phyloP scores from a whole-genome alignment of 345 rosid genomes.

The Salix suchowensis region DNA sequence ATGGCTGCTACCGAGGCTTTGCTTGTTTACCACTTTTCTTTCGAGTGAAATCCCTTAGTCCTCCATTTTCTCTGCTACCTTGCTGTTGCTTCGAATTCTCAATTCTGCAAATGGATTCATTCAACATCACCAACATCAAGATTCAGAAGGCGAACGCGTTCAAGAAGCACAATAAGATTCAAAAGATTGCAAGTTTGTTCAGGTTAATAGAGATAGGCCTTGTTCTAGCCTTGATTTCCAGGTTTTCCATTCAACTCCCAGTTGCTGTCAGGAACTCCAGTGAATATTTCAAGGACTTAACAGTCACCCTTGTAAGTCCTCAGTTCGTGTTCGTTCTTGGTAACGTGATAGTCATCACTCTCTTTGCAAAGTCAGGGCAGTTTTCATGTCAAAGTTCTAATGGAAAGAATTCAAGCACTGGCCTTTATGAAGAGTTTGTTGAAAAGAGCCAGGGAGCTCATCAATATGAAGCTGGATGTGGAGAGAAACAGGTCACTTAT shows the following conservation, averaged over 20 bases:
- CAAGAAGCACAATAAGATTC: constrained; percentile 37
- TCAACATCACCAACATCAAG: constrained; percentile 43
- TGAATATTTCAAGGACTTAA: constrained; percentile 49
- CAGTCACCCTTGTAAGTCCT: constrained; percentile 49
- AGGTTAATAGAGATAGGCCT: constrained; percentile 54
- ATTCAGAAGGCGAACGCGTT: constrained; percentile 52
- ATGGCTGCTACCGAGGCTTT: constrained; percentile 20
- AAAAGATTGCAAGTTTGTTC: constrained; percentile 47
- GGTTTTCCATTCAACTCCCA: constrained; percentile 50
- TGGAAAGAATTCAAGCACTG: constrained; percentile 22
- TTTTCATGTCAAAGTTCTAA: constrained; percentile 40
- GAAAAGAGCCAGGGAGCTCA: constrained; percentile 24
- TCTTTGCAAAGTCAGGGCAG: constrained; percentile 62
- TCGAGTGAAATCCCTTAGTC: constrained; percentile 24
- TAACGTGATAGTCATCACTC: constrained; percentile 64
- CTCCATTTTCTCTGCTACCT: not conserved
- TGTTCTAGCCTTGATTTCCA: constrained; percentile 51
- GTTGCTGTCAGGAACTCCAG: constrained; percentile 53
- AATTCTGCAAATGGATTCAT: constrained; percentile 48
- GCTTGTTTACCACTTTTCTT: constrained; percentile 22
- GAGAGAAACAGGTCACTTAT: constrained; percentile 33
- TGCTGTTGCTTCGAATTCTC: not conserved
- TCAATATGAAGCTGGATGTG: constrained; percentile 14
- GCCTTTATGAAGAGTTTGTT: constrained; percentile 43
- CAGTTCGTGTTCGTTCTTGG: constrained; percentile 74